These are phyloP conservation scores for Diutina rugosa DNA, from an alignment of 1,139 yeast genomes.

Conservation along the genomic window DNA sequence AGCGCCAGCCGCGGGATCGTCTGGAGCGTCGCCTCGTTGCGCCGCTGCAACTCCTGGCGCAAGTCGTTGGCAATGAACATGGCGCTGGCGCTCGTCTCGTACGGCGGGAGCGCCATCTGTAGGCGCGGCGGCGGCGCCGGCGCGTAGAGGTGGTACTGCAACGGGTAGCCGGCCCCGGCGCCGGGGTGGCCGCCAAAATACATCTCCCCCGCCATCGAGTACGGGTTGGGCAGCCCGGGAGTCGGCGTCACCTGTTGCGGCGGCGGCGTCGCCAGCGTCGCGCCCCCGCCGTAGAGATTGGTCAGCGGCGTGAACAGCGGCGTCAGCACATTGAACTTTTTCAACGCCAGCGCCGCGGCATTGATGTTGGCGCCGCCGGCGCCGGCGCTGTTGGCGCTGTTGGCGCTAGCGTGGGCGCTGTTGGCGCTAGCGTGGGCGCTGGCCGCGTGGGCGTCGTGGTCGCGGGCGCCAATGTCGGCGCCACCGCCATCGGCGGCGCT, in stretches of 20 bases:
- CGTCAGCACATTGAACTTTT: conserved; percentile 19
- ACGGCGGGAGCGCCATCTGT: conserved; percentile 43
- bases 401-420: conserved; percentile 3
- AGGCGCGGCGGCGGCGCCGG: conserved; percentile 77
- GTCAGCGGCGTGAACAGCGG: conserved; percentile 20
- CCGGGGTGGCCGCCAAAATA: conserved; percentile 6
- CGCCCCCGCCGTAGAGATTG: background rate
- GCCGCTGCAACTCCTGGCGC: conserved; percentile 58
- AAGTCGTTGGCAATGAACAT: conserved; percentile 64
- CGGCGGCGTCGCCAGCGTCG: background rate
- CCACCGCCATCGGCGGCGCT: no score
- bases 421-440: conserved; percentile 3
- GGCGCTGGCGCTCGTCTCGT: conserved; percentile 56
- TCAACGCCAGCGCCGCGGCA: conserved; percentile 7
- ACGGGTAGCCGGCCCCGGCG: conserved; percentile 32
- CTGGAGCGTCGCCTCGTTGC: conserved; percentile 74
- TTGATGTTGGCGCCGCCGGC: conserved; percentile 1
- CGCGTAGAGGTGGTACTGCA: conserved; percentile 82
- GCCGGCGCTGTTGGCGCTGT: background rate
- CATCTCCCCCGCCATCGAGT: background rate
- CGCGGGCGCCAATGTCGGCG: background rate
- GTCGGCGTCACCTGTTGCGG: background rate
- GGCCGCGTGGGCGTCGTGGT: background rate
- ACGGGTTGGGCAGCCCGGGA: conserved; percentile 1
- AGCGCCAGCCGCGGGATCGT: conserved; percentile 45